These are phyloP conservation scores for Xylariaceae sp. DNA, from an alignment of 2,329 filamentous ascomycete genomes.

Conservation along the genomic window DNA sequence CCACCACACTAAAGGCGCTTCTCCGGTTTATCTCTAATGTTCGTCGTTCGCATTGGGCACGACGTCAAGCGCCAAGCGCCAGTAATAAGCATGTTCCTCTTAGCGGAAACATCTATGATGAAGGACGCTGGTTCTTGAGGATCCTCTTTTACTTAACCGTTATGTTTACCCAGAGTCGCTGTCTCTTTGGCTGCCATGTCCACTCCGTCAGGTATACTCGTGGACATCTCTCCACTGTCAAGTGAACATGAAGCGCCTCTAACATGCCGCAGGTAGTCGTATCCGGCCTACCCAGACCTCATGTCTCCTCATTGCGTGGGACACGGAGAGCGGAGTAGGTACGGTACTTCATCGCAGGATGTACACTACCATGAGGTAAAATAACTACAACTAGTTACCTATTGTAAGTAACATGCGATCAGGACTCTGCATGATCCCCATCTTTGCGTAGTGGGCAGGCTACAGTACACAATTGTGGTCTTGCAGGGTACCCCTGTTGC, in stretches of 20 bases:
- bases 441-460: slow-evolving; percentile 22
- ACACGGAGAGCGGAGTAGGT: no score
- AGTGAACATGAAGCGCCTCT: not conserved
- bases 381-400: no score
- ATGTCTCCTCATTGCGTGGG: not conserved
- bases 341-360: no score
- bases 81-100: slow-evolving; percentile 15
- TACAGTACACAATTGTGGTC: slow-evolving; percentile 13
- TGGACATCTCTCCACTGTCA: not conserved
- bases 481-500: slow-evolving; percentile 29
- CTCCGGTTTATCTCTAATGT: slow-evolving; percentile 21
- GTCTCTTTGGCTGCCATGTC: not conserved
- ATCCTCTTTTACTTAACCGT: not conserved
- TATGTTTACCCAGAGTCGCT: not conserved
- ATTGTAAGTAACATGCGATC: slow-evolving; percentile 16
- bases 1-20: slow-evolving; percentile 20
- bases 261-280: not conserved
- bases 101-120: not conserved
- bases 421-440: slow-evolving; percentile 26
- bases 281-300: not conserved
- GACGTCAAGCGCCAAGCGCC: slow-evolving; percentile 16
- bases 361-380: no score
- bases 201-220: no score
- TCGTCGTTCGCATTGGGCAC: slow-evolving; percentile 13
- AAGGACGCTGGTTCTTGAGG: not conserved